Evolutionary conservation across 2,329 filamentous ascomycete species (phyloP), one percentile per base, ranked within the genome.

Genomic region (Mycogone perniciosa): DNA sequence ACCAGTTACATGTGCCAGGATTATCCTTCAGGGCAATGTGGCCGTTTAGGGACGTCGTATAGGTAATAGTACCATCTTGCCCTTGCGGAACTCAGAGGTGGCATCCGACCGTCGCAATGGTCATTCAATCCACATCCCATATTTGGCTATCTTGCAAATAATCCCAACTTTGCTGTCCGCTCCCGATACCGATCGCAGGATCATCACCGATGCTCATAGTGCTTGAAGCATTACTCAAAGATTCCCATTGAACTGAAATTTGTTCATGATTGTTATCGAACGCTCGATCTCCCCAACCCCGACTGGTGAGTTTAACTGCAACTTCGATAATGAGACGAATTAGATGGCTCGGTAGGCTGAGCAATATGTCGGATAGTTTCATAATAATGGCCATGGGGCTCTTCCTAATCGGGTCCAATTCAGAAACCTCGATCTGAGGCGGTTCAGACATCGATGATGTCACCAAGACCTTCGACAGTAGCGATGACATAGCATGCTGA

Each of bases 321-420:
- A 96, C 88, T 50, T 83, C 82, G 4, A 96, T 77, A 76, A 96
- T 90, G 38, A 95, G 73, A 29, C 81, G 76, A 34, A 95, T 79
- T 2, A 95, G 77, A 59, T 91, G 82, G 11, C 85, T 80, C 0
- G 91, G 89, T n/a, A 89, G 89, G 0, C 87, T 83, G 10, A 96
- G 71, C 4, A 95, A 76, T 31, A 93, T 77, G 46, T 88, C 83
- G 56, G 81, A 84, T 0, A 89, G 90, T 68, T 88, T 91, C 50
- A 85, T 80, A 29, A 95, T 77, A 31, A 95, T 79, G 3, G 82
- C 78, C 46, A 80, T 58, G 8, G 63, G 61, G 13, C 61, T 49
- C 11, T 56, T 60, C 45, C 56, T 60, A 11, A 60, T 56, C 20
- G 20, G n/a, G 8, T 9, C 20, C n/a, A 2, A 30, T 31, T 30